Evolutionary conservation across 345 rosid genomes (phyloP).

Genomic region (Salix koriyanagi): DNA sequence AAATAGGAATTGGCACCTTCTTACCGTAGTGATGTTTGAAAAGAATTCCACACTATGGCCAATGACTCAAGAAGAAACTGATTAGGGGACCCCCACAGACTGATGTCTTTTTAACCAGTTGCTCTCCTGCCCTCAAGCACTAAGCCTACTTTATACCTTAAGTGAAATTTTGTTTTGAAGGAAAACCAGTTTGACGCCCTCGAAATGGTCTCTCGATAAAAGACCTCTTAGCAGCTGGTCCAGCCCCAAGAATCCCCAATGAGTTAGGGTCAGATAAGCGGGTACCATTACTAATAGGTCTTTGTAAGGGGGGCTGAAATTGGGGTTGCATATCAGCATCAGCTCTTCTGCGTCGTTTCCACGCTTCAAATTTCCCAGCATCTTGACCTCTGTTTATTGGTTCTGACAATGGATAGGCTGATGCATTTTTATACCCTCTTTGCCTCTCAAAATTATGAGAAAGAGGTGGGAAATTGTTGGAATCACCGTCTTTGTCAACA

Average conservation of each 20-base stretch:
- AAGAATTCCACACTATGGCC: conserved; percentile 36
- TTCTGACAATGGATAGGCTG: conserved; percentile 43
- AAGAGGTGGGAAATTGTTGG: conserved; percentile 38
- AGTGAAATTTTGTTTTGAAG: conserved; percentile 52
- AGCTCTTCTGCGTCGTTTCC: conserved; percentile 82
- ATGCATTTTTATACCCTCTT: conserved; percentile 47
- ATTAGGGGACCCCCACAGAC: conserved; percentile 21
- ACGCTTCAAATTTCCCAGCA: conserved; percentile 72
- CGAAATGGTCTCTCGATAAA: conserved; percentile 52
- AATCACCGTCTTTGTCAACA: conserved; percentile 38
- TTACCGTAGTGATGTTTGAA: conserved; percentile 27
- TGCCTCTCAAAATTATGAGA: conserved; percentile 44
- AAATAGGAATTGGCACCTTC: conserved; percentile 13
- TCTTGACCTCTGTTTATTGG: conserved; percentile 57
- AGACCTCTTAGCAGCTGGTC: conserved; percentile 60
- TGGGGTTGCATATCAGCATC: conserved; percentile 44
- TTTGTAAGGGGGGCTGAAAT: conserved; percentile 42
- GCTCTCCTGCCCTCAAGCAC: conserved; percentile 9
- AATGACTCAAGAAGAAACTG: conserved; percentile 20
- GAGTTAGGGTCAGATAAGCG: conserved; percentile 62
- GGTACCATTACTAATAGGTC: conserved; percentile 37
- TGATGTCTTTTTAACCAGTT: conserved; percentile 20
- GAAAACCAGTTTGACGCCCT: conserved; percentile 59
- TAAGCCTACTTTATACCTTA: conserved; percentile 38
- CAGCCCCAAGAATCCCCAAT: conserved; percentile 91